These are phyloP conservation scores for Trypanosoma cruzi DNA, from an alignment of 208 protist genomes.

Conservation along the genomic window DNA sequence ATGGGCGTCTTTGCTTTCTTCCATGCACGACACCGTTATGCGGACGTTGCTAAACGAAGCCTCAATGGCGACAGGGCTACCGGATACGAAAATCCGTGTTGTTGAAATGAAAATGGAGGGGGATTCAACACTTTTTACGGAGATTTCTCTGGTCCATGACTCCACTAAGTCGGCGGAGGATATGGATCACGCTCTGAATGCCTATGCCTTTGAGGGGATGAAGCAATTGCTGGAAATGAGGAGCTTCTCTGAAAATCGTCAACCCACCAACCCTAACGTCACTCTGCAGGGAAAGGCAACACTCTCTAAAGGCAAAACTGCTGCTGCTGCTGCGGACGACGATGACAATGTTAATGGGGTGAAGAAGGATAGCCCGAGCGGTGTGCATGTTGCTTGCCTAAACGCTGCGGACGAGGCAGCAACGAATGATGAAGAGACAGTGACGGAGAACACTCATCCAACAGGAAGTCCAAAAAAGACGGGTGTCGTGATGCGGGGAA, in stretches of 20 bases:
- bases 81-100: constrained; percentile 43
- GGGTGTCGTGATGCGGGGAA: too few species aligned
- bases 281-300: constrained; percentile 1
- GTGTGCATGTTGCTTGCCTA: neutral
- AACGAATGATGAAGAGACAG: too few species aligned
- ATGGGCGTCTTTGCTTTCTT: constrained; percentile 42
- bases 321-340: neutral
- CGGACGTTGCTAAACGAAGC: constrained; percentile 48
- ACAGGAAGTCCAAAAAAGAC: too few species aligned
- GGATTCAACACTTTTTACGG: constrained; percentile 30
- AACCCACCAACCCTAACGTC: constrained; percentile 4
- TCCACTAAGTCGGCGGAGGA: constrained; percentile 7
- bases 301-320: constrained; percentile 5
- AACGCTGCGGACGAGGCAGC: too few species aligned
- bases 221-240: constrained; percentile 30
- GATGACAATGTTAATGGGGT: neutral
- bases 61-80: constrained; percentile 38
- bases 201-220: constrained; percentile 34
- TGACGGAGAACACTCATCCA: too few species aligned
- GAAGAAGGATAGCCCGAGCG: neutral
- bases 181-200: constrained; percentile 28
- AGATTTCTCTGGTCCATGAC: constrained; percentile 40
- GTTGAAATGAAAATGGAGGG: constrained; percentile 28
- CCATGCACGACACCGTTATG: constrained; percentile 40
- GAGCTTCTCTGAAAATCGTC: neutral